Evolutionary conservation across 2,329 filamentous ascomycete species (phyloP), one percentile per base, ranked within the genome.

Genomic region (Curvularia hawaiiensis): DNA sequence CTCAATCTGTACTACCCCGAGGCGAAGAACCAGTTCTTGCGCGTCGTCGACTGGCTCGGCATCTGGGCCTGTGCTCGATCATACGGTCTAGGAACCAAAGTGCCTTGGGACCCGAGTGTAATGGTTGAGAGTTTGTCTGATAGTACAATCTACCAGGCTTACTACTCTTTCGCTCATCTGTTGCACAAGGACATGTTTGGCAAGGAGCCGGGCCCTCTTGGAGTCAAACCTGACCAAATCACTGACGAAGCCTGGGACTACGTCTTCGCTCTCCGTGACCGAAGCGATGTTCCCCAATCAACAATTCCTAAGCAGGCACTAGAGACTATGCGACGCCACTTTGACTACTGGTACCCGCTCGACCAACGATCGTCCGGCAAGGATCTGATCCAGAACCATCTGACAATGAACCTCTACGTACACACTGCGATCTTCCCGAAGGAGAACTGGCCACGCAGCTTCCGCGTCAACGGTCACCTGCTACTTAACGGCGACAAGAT

Each of bases 401-500:
- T 99, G 70, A 97, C 92, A 12, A 97, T 98, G 83, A 95, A 90
- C 84, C 84, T 98, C 53, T 98, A 98, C 80, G 89, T 94, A 66
- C 95, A 98, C 77, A 78, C 95, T 63, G 95, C 95, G 11, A 84
- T 99, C 43, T 98, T 97, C 83, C 86, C 88, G 12, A 85, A 86
- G 58, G 86, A 94, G 76, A 96, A 92, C 82, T 97, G 94, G 92
- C 95, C 95, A 11, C 85, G 85, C 50, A 88, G 88, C 61, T 84
- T 98, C 65, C 90, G 95, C 64, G 88, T 90, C 61, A 99, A 99
- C 73, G 95, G 95, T 1, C 94, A 98, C 79, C 80, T 98, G 70
- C 87, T 96, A 77, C 83, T 99, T 63, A 99, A 99, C 75, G 94
- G 94, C 49, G 91, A 97, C 75, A 99, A 99, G 85, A 99, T 99